Evolutionary conservation across 2,329 filamentous ascomycete genomes (phyloP).

Genomic region (Leptosphaerulina australis): DNA sequence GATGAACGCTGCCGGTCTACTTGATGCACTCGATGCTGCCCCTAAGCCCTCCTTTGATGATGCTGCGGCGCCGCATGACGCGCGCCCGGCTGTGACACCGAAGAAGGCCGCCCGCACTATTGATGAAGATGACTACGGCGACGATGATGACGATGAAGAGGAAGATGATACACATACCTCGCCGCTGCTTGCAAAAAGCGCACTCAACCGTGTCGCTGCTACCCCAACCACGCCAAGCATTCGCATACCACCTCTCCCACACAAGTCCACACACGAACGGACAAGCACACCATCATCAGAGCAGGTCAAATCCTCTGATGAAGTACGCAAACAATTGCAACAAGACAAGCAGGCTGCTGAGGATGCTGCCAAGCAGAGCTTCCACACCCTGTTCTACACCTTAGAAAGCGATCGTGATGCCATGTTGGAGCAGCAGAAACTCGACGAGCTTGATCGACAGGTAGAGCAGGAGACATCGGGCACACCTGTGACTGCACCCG

Average conservation of each 20-base stretch:
- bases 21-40: conserved; percentile 35
- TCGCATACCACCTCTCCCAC: conserved; percentile 70
- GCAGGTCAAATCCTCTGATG: conserved; percentile 75
- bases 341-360: conserved; percentile 90
- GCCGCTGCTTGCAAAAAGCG: conserved; percentile 57
- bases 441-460: conserved; percentile 95
- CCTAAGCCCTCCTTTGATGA: conserved; percentile 34
- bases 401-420: conserved; percentile 93
- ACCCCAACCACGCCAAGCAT: conserved; percentile 67
- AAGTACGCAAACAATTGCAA: conserved; percentile 90
- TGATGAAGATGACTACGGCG: conserved; percentile 84
- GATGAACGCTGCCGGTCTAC: conserved; percentile 33
- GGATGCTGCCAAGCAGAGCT: conserved; percentile 85
- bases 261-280: conserved; percentile 66
- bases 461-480: conserved; percentile 92
- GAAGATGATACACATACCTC: conserved; percentile 54
- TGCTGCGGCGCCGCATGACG: conserved; percentile 49
- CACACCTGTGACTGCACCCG: conserved; percentile 54
- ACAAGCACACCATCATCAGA: conserved; percentile 60
- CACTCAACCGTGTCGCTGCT: conserved; percentile 61
- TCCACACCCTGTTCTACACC: conserved; percentile 93
- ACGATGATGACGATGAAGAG: conserved; percentile 68
- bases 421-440: conserved; percentile 95
- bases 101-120: conserved; percentile 80
- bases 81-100: conserved; percentile 58